Percentiles rank a stretch among this genome's conserved stretches.
Evolutionary conservation across 306 rosid genomes (phyloP).

Genomic region (Prunus fruticosa): DNA sequence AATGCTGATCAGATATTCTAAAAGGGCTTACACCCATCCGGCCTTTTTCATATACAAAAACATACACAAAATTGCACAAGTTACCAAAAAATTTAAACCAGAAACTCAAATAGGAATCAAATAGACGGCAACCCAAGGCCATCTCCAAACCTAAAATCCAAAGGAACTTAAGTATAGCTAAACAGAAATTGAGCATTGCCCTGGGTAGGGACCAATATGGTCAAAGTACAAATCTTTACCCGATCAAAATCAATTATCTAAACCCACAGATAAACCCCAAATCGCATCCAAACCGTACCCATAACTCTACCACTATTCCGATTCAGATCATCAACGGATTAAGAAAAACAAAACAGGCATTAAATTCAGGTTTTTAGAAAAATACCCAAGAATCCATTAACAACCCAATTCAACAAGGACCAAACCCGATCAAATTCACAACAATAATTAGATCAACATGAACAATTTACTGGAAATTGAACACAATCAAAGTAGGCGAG

Average conservation of each 20-base stretch:
- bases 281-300: conserved; percentile 32
- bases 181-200: not conserved
- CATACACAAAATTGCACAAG: not conserved
- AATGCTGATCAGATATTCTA: not conserved
- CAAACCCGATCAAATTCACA: not conserved
- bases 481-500: not conserved
- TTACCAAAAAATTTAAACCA: not conserved
- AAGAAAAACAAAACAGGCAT: not conserved
- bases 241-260: not conserved
- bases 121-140: not conserved
- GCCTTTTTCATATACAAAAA: not conserved
- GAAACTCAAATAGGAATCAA: not conserved
- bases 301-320: not conserved
- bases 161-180: not conserved
- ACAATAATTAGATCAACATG: conserved; percentile 6
- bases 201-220: not conserved
- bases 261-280: conserved; percentile 34
- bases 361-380: not conserved
- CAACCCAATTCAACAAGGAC: conserved; percentile 13
- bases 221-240: not conserved
- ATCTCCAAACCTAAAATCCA: not conserved
- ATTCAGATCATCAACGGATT: not conserved
- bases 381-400: not conserved
- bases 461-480: not conserved
- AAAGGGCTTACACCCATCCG: not conserved